Percentiles rank a stretch among this genome's conserved stretches.
Conservation (phyloP, 2,329 filamentous ascomycete species). For the Cryphonectria nitschkei region DNA sequence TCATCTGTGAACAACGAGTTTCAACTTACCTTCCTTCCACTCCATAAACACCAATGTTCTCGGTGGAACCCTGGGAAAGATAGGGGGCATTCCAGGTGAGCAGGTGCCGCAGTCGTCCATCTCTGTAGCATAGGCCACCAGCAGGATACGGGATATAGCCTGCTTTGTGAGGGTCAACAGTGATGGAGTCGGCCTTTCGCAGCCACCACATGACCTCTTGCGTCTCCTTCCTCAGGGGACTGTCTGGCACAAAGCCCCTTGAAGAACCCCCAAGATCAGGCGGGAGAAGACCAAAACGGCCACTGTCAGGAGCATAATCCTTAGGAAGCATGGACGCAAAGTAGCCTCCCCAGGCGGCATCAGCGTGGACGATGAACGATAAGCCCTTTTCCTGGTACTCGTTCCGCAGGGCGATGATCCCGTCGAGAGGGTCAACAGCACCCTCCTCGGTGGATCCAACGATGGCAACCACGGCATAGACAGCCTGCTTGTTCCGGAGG, state of each 20-base stretch:
- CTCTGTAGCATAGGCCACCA: constrained; percentile 48
- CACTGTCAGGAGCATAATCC: constrained; percentile 35
- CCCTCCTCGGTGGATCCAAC: constrained; percentile 54
- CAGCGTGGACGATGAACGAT: constrained; percentile 50
- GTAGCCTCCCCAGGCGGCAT: constrained; percentile 56
- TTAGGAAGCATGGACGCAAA: constrained; percentile 49
- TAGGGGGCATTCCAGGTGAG: constrained; percentile 50
- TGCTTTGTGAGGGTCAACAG: constrained; percentile 52
- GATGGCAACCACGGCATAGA: constrained; percentile 50
- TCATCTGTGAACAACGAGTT: not conserved
- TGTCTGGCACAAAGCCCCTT: constrained; percentile 41
- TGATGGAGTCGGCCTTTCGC: constrained; percentile 48
- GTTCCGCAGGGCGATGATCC: constrained; percentile 45
- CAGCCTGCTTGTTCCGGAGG: constrained; percentile 38
- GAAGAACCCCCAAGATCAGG: not conserved
- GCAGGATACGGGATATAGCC: constrained; percentile 53
- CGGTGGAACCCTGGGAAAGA: constrained; percentile 45
- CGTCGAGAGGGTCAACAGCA: constrained; percentile 45
- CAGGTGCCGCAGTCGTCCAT: constrained; percentile 47
- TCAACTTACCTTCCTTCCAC: constrained; percentile 42
- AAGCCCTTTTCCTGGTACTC: constrained; percentile 46
- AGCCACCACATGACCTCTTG: constrained; percentile 45
- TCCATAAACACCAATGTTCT: constrained; percentile 34
- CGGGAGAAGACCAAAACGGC: constrained; percentile 30
- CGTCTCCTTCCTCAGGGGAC: constrained; percentile 40